Evolutionary conservation across 2,329 filamentous ascomycete genomes (phyloP).

Genomic region (Colletotrichum simmondsii): DNA sequence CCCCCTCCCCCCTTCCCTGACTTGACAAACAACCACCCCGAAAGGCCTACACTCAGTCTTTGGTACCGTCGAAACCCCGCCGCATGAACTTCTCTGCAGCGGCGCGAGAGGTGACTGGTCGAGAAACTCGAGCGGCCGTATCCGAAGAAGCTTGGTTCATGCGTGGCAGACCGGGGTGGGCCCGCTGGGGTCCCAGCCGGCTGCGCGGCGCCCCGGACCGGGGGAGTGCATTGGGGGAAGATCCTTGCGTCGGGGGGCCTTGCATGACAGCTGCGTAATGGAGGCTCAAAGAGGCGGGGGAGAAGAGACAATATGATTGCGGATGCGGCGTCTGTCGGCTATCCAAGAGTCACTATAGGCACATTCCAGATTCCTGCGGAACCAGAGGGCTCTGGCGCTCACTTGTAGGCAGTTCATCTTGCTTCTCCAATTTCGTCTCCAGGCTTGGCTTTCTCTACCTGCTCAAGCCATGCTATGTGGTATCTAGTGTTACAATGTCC

Average conservation of each 20-base stretch:
- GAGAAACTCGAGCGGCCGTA: neutral
- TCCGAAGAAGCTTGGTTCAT: slow-evolving; percentile 2
- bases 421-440: neutral
- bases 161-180: neutral
- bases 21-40: neutral
- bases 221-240: neutral
- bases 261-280: neutral
- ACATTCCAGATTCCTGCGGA: neutral
- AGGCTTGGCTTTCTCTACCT: slow-evolving; percentile 5
- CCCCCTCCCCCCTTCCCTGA: no score
- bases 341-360: neutral
- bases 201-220: neutral
- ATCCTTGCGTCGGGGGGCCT: neutral
- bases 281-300: neutral
- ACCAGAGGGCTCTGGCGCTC: no score
- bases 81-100: neutral
- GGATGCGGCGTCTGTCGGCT: neutral
- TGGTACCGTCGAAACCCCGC: neutral
- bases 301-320: neutral
- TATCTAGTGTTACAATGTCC: slow-evolving; percentile 25
- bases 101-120: slow-evolving; percentile 1
- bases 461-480: slow-evolving; percentile 18
- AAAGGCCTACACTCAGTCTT: no score
- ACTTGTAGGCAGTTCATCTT: neutral
- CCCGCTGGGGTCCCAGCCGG: neutral